Conservation (phyloP, 2,329 filamentous ascomycete species). For the Pestalotiopsis sp. region DNA sequence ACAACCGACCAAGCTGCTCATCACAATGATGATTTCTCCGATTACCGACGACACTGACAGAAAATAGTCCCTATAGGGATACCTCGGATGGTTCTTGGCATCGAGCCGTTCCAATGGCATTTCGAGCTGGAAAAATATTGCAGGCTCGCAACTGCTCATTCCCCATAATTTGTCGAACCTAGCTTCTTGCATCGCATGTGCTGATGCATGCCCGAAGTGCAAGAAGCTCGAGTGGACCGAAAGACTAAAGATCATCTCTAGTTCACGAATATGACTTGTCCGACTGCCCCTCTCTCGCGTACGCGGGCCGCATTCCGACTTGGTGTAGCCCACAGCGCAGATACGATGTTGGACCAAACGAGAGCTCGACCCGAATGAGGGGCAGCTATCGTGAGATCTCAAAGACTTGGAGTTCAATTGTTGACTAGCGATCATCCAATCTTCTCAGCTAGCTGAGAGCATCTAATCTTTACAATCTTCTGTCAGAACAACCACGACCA, state of each 20-base stretch:
- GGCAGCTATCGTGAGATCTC: slow-evolving; percentile 2
- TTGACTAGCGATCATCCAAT: not conserved
- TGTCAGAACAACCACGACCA: not conserved
- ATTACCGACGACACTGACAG: not conserved
- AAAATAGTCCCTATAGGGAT: not conserved
- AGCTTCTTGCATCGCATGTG: not conserved
- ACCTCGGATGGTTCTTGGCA: not conserved
- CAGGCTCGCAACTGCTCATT: not conserved
- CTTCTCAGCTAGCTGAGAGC: not conserved
- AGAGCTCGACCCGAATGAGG: not conserved
- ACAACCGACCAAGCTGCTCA: slow-evolving; percentile 4
- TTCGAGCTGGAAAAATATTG: not conserved
- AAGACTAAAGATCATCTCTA: not conserved
- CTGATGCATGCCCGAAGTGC: not conserved
- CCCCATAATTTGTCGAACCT: slow-evolving; percentile 1
- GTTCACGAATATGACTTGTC: not conserved
- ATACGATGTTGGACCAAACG: not conserved
- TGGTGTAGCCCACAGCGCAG: not conserved
- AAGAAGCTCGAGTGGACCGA: not conserved
- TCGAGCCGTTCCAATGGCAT: not conserved
- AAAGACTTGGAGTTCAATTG: not conserved
- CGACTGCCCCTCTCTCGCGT: slow-evolving; percentile 6
- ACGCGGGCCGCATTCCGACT: slow-evolving; percentile 6
- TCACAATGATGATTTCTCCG: slow-evolving; percentile 12
- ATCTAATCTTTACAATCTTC: not conserved